Base-by-base conservation (phyloP, 192 early-diverging fungal species). In the Kappamyces sp. region DNA sequence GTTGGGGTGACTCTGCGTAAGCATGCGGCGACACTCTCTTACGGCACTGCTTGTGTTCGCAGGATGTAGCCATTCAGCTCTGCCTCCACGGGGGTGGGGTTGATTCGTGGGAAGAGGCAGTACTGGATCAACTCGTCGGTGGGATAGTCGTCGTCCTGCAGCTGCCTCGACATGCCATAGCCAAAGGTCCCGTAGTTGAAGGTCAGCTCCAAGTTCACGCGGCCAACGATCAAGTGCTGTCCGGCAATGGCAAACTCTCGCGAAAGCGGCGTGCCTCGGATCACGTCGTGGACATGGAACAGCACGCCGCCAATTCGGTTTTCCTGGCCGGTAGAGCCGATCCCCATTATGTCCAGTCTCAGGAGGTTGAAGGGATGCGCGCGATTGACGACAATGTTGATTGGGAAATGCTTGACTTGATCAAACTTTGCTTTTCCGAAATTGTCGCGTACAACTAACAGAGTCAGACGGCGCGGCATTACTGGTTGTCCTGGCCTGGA, bases 271-370 rank as follows among this genome's bases (percentile, higher is more conserved):
- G 51, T 43, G 34, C 45, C 63, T 38, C 55, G 54, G 39, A 76
- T 59, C 15, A 77, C 66, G 47, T 77, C 75, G 54, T 77, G 75
- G 37, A 77, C 12, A 50, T 77, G 75, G 63, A 77, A 77, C 2
- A 61, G 41, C 3, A 72, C 47, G n/a, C 57, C 47, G 9, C 72
- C 75, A 47, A 74, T 49, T 31, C n/a, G 14, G 29, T 43, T 51
- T 22, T 41, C 14, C 34, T 51, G 22, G 40, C 42, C 35, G 32
- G 58, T 14, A 22, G 57, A 15, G 9, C 63, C 45, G 47, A 67
- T 45, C 11, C 57, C 67, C 12, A 53, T 49, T 2, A 77, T 29
- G 12, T 49, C 29, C 8, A 77, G 42, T 12, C 49, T 62, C 15
- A 77, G 22, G 11, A 76, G 29, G 48, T 69, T 75, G 62, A 40